Conservation (phyloP, 306 rosid species). For the Sophora flavescens region DNA sequence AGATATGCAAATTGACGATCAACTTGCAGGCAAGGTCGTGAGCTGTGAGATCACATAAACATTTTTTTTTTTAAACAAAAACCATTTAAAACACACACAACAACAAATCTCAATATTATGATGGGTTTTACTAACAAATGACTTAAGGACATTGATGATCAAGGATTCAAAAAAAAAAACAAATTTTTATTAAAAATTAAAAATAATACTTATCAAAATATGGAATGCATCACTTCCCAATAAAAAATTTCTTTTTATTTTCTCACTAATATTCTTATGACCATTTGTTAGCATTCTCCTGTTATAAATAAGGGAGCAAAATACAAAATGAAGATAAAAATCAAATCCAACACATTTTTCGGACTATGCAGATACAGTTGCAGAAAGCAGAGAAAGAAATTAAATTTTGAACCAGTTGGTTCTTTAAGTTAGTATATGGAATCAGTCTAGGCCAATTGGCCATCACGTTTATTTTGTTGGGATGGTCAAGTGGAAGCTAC, state of each 20-base stretch:
- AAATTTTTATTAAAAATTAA: no score
- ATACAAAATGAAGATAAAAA: not conserved
- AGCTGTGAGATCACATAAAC: constrained; percentile 33
- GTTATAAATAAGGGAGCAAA: not conserved
- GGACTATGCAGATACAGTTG: not conserved
- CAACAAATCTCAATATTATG: not conserved
- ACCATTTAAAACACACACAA: not conserved
- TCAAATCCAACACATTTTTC: not conserved
- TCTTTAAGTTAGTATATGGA: no score
- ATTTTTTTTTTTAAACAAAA: not conserved
- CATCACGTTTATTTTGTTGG: constrained; percentile 30
- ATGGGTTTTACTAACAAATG: no score
- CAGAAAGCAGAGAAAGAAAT: not conserved
- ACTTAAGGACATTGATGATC: not conserved
- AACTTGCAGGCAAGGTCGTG: constrained; percentile 47
- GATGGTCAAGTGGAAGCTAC: constrained; percentile 27
- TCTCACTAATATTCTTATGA: no score
- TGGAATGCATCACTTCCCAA: no score
- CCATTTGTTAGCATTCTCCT: no score
- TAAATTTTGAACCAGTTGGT: no score
- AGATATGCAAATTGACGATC: constrained; percentile 45
- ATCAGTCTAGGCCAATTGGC: not conserved
- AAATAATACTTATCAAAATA: no score
- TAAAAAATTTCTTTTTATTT: no score
- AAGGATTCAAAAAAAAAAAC: no score